Evolutionary conservation across 192 early-diverging fungal genomes (phyloP), one percentile per base, ranked within the genome.

Genomic region (Coemansia sp.): DNA sequence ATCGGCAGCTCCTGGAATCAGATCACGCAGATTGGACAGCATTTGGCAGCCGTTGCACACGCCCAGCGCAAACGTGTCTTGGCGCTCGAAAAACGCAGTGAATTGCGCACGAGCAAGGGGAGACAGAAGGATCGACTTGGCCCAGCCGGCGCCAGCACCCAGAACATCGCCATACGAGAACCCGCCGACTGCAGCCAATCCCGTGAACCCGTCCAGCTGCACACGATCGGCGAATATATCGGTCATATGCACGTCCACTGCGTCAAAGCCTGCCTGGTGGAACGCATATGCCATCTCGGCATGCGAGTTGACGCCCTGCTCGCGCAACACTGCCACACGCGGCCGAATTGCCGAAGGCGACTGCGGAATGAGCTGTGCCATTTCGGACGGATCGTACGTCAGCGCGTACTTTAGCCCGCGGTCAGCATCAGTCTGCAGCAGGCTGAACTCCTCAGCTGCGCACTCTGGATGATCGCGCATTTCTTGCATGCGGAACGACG

Each of bases 41-140:
- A 98, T 95, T 76, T 99, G 96, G 76, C 96, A 99, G 52, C 98
- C 98, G 73, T 98, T 99, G 85, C 98, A 99, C 49, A 98, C 91
- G 50, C 96, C 98, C 50, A 99, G 73, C 6, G 92, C 86, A 82
- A 99, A 99, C 10, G 98, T 98, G 67, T 97, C 90, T 17, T 83
- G 47, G 17, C 96, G 88, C 22, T 71, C 64, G 72, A 99, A 96
- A 79, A 97, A 99, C 17, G 61, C 75, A 2, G 71, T 61, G 56
- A 99, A 91, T 83, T 94, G 89, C 21, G 70, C 49, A 32, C 92
- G 85, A 5, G 89, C 90, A 43, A 56, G 67, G 8, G 83, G 48
- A 66, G 95, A 87, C 49, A 94, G 79, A 47, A 98, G 74, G 51
- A 96, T 91, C 21, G 88, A 88, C 62, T 93, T 93, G 50, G 98